Percentiles rank a stretch among this genome's conserved stretches.
phyloP scores from a whole-genome alignment of 352 stramenopile species.

The Thraustochytrium aureum region DNA sequence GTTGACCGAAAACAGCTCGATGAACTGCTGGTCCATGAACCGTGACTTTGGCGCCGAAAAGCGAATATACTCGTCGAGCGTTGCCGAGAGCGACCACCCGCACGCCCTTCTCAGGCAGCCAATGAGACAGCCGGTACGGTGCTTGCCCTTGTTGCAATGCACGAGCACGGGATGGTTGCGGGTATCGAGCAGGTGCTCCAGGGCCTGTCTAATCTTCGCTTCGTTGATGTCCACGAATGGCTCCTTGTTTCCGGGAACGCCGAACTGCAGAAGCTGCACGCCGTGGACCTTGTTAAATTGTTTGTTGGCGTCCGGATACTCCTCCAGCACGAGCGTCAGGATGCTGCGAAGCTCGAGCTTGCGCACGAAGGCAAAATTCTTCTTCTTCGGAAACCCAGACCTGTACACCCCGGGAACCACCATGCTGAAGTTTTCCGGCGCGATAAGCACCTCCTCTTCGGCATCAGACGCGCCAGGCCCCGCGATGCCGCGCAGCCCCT shows the following conservation, averaged over 20 bases:
- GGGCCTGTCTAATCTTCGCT: constrained; percentile 69
- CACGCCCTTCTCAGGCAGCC: constrained; percentile 50
- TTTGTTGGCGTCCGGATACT: constrained; percentile 75
- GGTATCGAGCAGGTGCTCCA: constrained; percentile 73
- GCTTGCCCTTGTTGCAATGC: constrained; percentile 55
- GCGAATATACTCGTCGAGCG: constrained; percentile 57
- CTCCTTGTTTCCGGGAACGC: constrained; percentile 78
- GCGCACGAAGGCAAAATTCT: constrained; percentile 79
- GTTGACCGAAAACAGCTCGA: constrained; percentile 61
- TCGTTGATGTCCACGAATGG: constrained; percentile 79
- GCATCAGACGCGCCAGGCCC: too few species aligned
- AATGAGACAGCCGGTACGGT: constrained; percentile 50
- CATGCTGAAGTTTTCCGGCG: constrained; percentile 80
- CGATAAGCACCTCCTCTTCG: constrained; percentile 68
- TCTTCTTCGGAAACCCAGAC: constrained; percentile 81
- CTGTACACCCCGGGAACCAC: constrained; percentile 78
- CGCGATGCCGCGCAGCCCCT: too few species aligned
- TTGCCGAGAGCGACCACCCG: constrained; percentile 41
- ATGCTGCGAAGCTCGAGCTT: constrained; percentile 73
- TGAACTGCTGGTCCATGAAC: constrained; percentile 74
- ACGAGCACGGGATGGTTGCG: constrained; percentile 62
- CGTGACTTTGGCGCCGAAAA: constrained; percentile 76
- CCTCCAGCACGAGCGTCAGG: constrained; percentile 76
- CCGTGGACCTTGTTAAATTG: constrained; percentile 75
- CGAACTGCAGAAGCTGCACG: constrained; percentile 75